Conservation (phyloP, 2,329 filamentous ascomycete species). For the Macrophomina pseudophaseolina region DNA sequence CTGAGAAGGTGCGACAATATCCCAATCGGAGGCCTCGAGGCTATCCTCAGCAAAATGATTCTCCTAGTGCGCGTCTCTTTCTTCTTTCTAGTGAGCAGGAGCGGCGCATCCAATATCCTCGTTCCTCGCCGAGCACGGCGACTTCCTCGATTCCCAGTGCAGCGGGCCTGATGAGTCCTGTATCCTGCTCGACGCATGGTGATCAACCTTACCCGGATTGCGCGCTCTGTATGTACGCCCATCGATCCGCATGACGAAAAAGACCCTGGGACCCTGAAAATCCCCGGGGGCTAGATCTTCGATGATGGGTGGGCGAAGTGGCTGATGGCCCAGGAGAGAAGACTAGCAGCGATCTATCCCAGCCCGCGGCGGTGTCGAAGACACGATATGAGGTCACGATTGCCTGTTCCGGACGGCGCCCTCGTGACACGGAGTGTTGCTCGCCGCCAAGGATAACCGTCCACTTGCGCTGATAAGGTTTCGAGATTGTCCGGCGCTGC, state of each 20-base stretch:
- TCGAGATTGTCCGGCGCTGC: not conserved
- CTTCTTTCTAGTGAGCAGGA: not conserved
- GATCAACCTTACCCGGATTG: not conserved
- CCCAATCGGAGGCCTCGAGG: not conserved
- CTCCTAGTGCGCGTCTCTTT: not conserved
- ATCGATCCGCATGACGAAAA: not conserved
- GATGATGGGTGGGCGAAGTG: not conserved
- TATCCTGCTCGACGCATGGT: not conserved
- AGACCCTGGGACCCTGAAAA: conserved; percentile 6
- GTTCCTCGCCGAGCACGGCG: not conserved
- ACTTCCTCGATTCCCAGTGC: not conserved
- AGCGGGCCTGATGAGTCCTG: not conserved
- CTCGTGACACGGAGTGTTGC: not conserved
- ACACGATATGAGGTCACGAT: not conserved
- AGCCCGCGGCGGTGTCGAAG: too few relatives aligned
- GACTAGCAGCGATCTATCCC: too few relatives aligned
- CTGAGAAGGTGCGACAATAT: not conserved
- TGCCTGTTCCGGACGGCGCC: not conserved
- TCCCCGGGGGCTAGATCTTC: not conserved
- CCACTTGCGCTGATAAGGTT: not conserved
- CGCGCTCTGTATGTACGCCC: not conserved
- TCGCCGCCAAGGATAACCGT: not conserved
- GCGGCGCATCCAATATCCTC: not conserved
- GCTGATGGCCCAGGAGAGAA: too few relatives aligned
- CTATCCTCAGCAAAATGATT: not conserved